Base-by-base conservation (phyloP, 2,329 filamentous ascomycete genomes). In the Anisogramma anomala region DNA sequence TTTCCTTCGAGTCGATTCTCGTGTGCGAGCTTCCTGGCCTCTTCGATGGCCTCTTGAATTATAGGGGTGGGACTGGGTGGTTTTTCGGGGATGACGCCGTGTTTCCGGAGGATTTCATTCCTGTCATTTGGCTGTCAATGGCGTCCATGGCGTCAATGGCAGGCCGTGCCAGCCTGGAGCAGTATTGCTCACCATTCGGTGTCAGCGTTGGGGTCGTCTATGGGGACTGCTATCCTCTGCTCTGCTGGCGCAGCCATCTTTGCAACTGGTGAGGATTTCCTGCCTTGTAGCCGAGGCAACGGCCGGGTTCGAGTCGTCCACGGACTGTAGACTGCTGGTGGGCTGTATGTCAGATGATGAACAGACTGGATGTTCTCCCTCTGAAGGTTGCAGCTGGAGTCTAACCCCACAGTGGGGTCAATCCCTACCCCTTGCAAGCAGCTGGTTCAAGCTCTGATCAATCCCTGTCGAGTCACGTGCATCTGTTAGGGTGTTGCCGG, bases 101-200 rank as follows among this genome's bases (percentile, higher is more conserved):
- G 87, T 62, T 94, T 93, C 53, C 91, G 84, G 43, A 98, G 79
- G 56, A 98, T 98, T 53, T 98, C 91, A 60, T 98, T 98, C 88
- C 88, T 95, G 51, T 44, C 36, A 48, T 43, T 3, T 13, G 38
- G 18, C 30, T 30, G n/a, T 22, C 36, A 5, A n/a, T n/a, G n/a
- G n/a, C n/a, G n/a, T n/a, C n/a, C n/a, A n/a, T n/a, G n/a, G n/a
- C n/a, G n/a, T n/a, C n/a, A n/a, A n/a, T n/a, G n/a, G n/a, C n/a
- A n/a, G n/a, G n/a, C n/a, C n/a, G n/a, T n/a, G n/a, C 30, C 3
- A 23, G 23, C 4, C 14, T 20, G 19, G 18, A 38, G 17, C 15
- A 36, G 39, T 31, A 15, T 13, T 22, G 26, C 48, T 45, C 67
- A 88, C 91, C 91, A 98, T 80, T 98, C 91, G 49, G 91, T 98